Percentiles rank a stretch among this genome's conserved stretches.
Conservation (phyloP, 176 grass and related monocot genomes). For the Sorghum bicolor region Sorghum_bicolor_NCBIv3 NC_012872.2:16979001-16979500, state of each 20-base stretch:
- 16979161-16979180: no score
- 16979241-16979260: no score
- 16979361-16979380: background rate
- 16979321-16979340: background rate
- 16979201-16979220: no score
- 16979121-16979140: no score
- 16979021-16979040: background rate
- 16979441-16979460: background rate
- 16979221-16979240: no score
- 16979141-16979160: no score
- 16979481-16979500: constrained; percentile 31
- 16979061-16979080: background rate
- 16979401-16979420: background rate
- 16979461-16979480: constrained; percentile 17
- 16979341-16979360: background rate
- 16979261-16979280: no score
- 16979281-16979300: background rate
- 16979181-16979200: no score
- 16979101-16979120: no score
- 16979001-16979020: background rate
- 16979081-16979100: background rate
- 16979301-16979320: background rate
- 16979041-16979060: background rate
- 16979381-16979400: background rate
- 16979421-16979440: background rate